Percentiles rank a stretch among this genome's conserved stretches.
These are phyloP conservation scores for Beauveria sp. DNA, from an alignment of 2,329 filamentous ascomycete species.

Conservation along the genomic window DNA sequence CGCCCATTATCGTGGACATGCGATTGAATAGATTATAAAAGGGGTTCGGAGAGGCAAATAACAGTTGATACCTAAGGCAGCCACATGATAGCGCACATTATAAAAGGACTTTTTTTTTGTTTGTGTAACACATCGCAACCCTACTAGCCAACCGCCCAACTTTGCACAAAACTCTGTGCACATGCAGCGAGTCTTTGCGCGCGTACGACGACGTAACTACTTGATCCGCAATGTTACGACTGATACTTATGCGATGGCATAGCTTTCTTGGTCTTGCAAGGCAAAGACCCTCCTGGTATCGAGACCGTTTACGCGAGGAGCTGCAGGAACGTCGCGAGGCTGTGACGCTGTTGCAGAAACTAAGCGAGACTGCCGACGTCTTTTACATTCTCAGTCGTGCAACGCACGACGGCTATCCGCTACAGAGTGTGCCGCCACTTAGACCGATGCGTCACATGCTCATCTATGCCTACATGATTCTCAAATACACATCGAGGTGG, in stretches of 20 bases:
- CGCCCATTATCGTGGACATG: no score
- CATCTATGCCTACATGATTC: slow-evolving; percentile 34
- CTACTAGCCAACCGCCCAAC: neutral
- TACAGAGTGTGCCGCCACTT: slow-evolving; percentile 22
- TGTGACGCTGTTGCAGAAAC: slow-evolving; percentile 20
- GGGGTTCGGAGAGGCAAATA: no score
- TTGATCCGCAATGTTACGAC: neutral
- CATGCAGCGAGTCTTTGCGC: neutral
- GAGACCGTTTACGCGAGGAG: slow-evolving; percentile 31
- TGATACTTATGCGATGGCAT: slow-evolving; percentile 13
- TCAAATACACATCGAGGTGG: slow-evolving; percentile 36
- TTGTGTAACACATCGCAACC: no score
- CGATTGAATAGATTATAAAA: no score
- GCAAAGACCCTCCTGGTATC: slow-evolving; percentile 31
- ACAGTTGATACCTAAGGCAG: no score
- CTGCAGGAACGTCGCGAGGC: slow-evolving; percentile 27
- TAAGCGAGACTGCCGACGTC: slow-evolving; percentile 39
- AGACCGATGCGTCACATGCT: slow-evolving; percentile 15
- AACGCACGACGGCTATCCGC: slow-evolving; percentile 28
- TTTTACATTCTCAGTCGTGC: slow-evolving; percentile 34
- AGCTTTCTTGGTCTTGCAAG: slow-evolving; percentile 20
- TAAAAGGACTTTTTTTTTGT: no score
- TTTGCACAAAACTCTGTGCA: neutral
- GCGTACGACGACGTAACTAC: neutral
- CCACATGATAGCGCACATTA: no score